Conservation (phyloP, 352 stramenopile species). For the Globisporangium spiculum region DNA sequence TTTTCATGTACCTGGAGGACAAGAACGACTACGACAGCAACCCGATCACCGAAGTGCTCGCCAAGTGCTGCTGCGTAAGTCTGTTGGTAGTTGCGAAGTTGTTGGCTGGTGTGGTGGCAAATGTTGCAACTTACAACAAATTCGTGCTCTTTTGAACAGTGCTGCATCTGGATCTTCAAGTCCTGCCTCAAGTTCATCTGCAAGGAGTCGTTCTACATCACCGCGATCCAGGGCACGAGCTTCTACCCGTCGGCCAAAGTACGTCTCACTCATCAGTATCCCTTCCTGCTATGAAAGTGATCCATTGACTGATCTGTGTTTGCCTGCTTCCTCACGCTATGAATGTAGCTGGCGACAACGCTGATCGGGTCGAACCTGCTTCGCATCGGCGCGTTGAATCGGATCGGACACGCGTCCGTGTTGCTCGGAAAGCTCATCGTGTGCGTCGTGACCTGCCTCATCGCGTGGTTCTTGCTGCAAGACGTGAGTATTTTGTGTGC, state of each 20-base stretch:
- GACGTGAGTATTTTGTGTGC: constrained; percentile 29
- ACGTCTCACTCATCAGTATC: not conserved
- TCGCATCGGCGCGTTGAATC: constrained; percentile 27
- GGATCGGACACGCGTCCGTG: constrained; percentile 33
- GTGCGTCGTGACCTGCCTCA: constrained; percentile 61
- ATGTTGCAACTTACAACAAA: not conserved
- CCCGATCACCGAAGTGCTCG: constrained; percentile 45
- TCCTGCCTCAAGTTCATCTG: constrained; percentile 81
- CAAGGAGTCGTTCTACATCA: constrained; percentile 82
- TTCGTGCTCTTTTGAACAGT: constrained; percentile 29
- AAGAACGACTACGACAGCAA: constrained; percentile 80
- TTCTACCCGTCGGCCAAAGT: constrained; percentile 81
- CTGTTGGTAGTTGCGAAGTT: not conserved
- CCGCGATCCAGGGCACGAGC: constrained; percentile 70
- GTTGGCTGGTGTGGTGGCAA: constrained; percentile 5
- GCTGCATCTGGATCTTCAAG: constrained; percentile 85
- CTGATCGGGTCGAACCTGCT: constrained; percentile 32
- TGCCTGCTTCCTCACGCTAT: not conserved
- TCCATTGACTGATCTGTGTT: not conserved
- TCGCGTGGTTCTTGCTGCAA: constrained; percentile 71
- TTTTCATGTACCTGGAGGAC: constrained; percentile 82
- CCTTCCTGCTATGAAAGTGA: not conserved
- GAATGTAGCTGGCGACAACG: constrained; percentile 14
- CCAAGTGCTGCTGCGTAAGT: constrained; percentile 74
- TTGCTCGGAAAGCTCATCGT: constrained; percentile 61